Conservation (phyloP, 2,329 filamentous ascomycete genomes). For the Zalaria sp. region DNA sequence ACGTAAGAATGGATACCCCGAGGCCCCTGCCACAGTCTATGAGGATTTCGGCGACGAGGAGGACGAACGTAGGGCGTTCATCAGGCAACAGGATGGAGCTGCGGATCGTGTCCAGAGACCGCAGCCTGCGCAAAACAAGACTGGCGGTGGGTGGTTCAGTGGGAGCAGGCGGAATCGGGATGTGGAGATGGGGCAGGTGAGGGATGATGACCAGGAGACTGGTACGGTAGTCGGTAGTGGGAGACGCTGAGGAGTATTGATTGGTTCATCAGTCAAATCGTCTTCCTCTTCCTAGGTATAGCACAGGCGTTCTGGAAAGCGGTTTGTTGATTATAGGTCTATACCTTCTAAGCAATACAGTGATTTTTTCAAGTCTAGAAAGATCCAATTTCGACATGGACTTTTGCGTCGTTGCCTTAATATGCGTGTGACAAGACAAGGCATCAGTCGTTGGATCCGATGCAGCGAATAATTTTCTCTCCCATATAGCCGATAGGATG, state of each 20-base stretch:
- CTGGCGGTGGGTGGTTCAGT: slow-evolving; percentile 1
- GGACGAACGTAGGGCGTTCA: slow-evolving; percentile 9
- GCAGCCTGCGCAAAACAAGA: slow-evolving; percentile 1
- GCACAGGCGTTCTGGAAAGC: too few relatives aligned
- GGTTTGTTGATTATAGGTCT: too few relatives aligned
- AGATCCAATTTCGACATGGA: too few relatives aligned
- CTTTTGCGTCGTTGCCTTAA: too few relatives aligned
- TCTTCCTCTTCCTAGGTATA: too few relatives aligned
- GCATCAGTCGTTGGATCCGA: too few relatives aligned
- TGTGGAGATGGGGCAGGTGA: slow-evolving; percentile 5
- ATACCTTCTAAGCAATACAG: too few relatives aligned
- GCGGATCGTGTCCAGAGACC: slow-evolving; percentile 2
- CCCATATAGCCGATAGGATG: too few relatives aligned
- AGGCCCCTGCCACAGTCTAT: slow-evolving; percentile 31
- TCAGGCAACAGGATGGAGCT: not conserved
- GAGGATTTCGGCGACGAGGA: slow-evolving; percentile 29
- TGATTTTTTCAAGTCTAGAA: too few relatives aligned
- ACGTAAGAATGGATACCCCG: slow-evolving; percentile 14
- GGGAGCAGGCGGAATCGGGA: slow-evolving; percentile 4
- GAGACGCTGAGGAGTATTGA: not conserved
- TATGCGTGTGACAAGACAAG: too few relatives aligned
- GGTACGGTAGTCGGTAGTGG: slow-evolving; percentile 1
- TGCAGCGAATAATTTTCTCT: too few relatives aligned
- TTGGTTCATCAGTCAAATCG: not conserved
- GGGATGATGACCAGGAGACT: slow-evolving; percentile 1